Evolutionary conservation across 108 stramenopile genomes (phyloP).

Genomic region (Licmophora abbreviata): DNA sequence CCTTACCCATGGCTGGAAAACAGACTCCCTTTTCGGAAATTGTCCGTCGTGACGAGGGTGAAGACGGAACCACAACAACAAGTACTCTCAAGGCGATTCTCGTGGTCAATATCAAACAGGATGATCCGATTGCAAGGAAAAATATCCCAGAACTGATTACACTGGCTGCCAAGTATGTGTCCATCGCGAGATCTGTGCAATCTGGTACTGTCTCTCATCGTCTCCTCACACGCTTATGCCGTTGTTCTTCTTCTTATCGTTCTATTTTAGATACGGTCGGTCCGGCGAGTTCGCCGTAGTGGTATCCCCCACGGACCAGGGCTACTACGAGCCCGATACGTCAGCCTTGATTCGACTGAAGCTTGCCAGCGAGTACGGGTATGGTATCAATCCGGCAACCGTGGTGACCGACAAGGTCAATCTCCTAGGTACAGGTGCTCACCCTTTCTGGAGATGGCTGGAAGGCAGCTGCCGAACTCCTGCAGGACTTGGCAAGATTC

Average conservation of each 20-base stretch:
- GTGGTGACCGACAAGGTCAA: conserved; percentile 79
- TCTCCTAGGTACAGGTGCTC: conserved; percentile 68
- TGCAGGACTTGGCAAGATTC: conserved; percentile 73
- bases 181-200: neutral
- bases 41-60: conserved; percentile 22
- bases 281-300: conserved; percentile 72
- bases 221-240: too few species aligned
- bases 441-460: conserved; percentile 86
- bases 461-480: conserved; percentile 77
- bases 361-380: conserved; percentile 83
- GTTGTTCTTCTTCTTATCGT: neutral
- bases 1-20: neutral
- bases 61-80: conserved; percentile 2
- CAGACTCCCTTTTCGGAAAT: conserved; percentile 18
- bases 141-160: conserved; percentile 83
- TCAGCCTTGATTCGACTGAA: conserved; percentile 76
- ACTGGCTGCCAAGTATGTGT: conserved; percentile 50
- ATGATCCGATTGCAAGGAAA: conserved; percentile 82
- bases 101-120: conserved; percentile 85
- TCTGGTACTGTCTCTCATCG: too few species aligned
- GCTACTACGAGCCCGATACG: conserved; percentile 89
- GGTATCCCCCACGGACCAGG: conserved; percentile 83
- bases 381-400: conserved; percentile 72
- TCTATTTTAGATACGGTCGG: conserved; percentile 44
- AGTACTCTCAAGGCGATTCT: conserved; percentile 67